phyloP scores from a whole-genome alignment of 2,329 filamentous ascomycete genomes.

The Davidsoniella virescens region DNA sequence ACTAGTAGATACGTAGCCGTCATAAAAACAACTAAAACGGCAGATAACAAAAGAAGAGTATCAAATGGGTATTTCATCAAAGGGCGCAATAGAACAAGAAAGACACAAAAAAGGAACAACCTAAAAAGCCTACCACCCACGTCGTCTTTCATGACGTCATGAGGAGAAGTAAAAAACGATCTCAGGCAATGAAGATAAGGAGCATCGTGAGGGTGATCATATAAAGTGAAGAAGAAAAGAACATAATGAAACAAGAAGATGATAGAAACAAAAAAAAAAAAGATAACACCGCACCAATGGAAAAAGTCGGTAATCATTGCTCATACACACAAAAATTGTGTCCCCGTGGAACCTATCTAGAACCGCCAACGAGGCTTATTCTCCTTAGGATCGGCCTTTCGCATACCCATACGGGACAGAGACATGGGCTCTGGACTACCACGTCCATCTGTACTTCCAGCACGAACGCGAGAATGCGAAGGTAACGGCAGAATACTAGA shows the following conservation, averaged over 20 bases:
- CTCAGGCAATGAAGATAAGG: no score
- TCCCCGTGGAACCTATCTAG: constrained; percentile 15
- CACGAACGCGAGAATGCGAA: constrained; percentile 18
- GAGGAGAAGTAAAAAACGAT: no score
- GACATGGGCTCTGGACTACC: constrained; percentile 32
- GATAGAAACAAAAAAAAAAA: constrained; percentile 1
- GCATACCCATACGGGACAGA: constrained; percentile 29
- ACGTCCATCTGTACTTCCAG: constrained; percentile 23
- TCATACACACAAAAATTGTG: not conserved
- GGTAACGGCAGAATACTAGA: constrained; percentile 38
- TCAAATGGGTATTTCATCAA: no score
- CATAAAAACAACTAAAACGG: not conserved
- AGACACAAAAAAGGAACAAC: not conserved
- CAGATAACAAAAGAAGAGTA: constrained; percentile 3
- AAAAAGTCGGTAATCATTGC: not conserved
- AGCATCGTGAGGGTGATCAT: no score
- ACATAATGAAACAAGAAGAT: not conserved
- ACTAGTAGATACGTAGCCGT: no score
- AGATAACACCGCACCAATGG: not conserved
- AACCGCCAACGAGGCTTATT: constrained; percentile 35
- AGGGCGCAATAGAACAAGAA: no score
- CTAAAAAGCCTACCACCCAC: no score
- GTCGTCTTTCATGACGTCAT: no score
- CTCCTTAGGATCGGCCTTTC: constrained; percentile 22
- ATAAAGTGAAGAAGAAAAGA: constrained; percentile 13